Evolutionary conservation across 495 filamentous ascomycete genomes (phyloP), one percentile per base, ranked within the genome.

Genomic region (Xylona heveae): DNA sequence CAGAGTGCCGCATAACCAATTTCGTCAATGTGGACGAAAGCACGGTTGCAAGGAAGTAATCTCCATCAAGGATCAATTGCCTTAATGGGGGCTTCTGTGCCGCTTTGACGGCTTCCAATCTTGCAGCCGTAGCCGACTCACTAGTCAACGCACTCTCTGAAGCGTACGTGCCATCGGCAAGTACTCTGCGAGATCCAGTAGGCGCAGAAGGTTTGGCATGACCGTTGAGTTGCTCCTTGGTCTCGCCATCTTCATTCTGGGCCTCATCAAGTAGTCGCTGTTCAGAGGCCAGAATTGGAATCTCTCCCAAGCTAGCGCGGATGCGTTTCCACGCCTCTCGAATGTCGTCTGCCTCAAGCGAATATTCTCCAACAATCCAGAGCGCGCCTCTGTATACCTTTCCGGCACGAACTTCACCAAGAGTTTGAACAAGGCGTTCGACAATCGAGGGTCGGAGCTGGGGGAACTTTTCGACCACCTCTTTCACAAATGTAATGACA

Each of bases 281-380:
- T 53, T 99, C 90, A 0, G 84, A 92, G 12, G 83, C 82, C 32
- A 99, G 56, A 37, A 99, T 99, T 2, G 90, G 88, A 36, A 99
- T 94, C 57, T 99, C 90, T 31, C 90, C 90, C 24, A 99, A 60
- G 43, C 84, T 93, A 20, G 81, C 68, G 29, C 90, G 69, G 46
- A 99, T 95, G 38, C 74, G 68, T 59, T 90, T 94, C 90, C 90
- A 99, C 1, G 84, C 88, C 41, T 91, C 85, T 28, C 82, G 68
- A 45, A 99, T 99, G 49, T 95, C 84, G 37, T 67, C 80, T 44
- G 84, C 74, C 41, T 94, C 82, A 22, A 93, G 56, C 28, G 82
- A 91, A 49, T 94, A 99, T 54, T 99, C 90, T 45, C 90, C 90
- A 33, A 99, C 71, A 43, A 94, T 91, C 90, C 90, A 99, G 28